Base-by-base conservation (phyloP, 2,329 filamentous ascomycete species). In the Coniochaeta sp. region DNA sequence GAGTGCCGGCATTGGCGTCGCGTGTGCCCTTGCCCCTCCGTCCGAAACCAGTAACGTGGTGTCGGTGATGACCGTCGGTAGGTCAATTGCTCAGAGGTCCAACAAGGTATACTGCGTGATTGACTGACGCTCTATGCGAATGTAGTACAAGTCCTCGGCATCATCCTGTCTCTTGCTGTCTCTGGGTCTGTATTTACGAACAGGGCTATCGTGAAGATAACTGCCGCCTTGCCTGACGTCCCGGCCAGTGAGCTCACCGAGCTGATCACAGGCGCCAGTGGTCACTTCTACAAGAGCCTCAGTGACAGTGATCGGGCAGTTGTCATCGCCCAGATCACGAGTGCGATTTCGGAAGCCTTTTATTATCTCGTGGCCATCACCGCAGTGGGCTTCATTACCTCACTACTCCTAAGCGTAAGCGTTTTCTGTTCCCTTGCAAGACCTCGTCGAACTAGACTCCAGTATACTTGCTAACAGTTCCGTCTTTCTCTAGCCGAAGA, bases 111-210 rank as follows among this genome's bases (percentile, higher is more conserved):
- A 40, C 16, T 40, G 3, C 38, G 3, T 4, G 9, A 7, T 8
- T 5, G 12, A 30, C 47, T 59, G 19, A 57, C 44, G 30, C 8
- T 26, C n/a, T 24, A 26, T 44, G 3, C 22, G 0, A 16, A 60
- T 47, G 57, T 9, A 63, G 62, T 55, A 22, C 62, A 63, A 58
- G 55, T 61, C 1, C 40, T 62, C 1, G 62, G 62, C 8, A 59
- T 59, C 4, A 62, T 61, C 40, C 24, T 60, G 17, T 50, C 57
- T 7, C 61, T 63, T 14, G 54, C 57, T 9, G 28, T 63, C 1
- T 52, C 62, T 5, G 62, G 62, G 0, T 61, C 62, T 6, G 58
- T 64, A 2, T 64, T 64, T 47, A 54, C 59, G 24, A 64, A 64
- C 47, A 57, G 40, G 47, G 61, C 58, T 19, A 24, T 60, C 1